A percentile compares a stretch with the other conserved stretches of the same genome.
Conservation (phyloP, 805 yeast species). For the Teunomyces gatunensis region DNA sequence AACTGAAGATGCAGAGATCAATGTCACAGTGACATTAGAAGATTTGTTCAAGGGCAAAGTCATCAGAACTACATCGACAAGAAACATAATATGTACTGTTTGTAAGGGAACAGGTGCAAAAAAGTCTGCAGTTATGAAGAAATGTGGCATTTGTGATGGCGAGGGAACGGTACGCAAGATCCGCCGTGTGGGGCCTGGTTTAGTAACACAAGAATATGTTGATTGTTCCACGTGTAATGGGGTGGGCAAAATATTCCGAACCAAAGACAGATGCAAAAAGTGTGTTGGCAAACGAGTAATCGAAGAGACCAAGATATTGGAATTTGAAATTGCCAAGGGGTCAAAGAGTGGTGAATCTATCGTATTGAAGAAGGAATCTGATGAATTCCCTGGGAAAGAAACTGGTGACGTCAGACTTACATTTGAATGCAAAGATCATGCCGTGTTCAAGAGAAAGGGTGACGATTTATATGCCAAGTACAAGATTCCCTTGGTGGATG, state of each 20-base stretch:
- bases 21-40: slow-evolving; percentile 62
- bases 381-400: slow-evolving; percentile 65
- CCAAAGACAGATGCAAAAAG: slow-evolving; percentile 72
- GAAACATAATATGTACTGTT: slow-evolving; percentile 66
- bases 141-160: slow-evolving; percentile 73
- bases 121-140: slow-evolving; percentile 49
- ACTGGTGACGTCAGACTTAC: slow-evolving; percentile 78
- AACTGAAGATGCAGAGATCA: slow-evolving; percentile 68
- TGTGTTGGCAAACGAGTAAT: slow-evolving; percentile 66
- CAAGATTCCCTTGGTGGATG: slow-evolving; percentile 68
- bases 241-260: slow-evolving; percentile 54
- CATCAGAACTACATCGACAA: slow-evolving; percentile 66
- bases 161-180: slow-evolving; percentile 60
- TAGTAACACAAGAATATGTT: slow-evolving; percentile 60
- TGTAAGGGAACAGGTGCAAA: slow-evolving; percentile 81
- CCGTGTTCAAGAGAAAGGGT: slow-evolving; percentile 53
- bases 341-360: slow-evolving; percentile 60
- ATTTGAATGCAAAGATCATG: slow-evolving; percentile 50
- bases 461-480: slow-evolving; percentile 63
- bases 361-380: slow-evolving; percentile 67
- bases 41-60: slow-evolving; percentile 81
- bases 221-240: slow-evolving; percentile 73
- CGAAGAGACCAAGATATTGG: slow-evolving; percentile 69
- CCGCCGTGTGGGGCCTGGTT: slow-evolving; percentile 69
- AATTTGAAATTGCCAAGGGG: slow-evolving; percentile 76